phyloP scores from a whole-genome alignment of 108 stramenopile species.

The Aurantiochytrium sp. region DNA sequence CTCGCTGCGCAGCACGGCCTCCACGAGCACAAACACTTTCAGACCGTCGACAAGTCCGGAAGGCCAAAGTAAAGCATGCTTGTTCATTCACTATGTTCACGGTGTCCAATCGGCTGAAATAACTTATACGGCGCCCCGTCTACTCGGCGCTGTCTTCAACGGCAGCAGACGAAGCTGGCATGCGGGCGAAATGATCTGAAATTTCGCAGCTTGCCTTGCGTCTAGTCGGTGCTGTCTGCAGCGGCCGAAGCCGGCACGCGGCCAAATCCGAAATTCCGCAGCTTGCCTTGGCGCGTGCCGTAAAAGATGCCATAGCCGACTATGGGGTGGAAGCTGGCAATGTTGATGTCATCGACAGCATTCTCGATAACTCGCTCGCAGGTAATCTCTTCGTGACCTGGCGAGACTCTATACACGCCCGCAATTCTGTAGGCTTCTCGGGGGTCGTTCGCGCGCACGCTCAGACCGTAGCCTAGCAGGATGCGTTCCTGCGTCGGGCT shows the following conservation, averaged over 20 bases:
- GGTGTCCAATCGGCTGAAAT: too few relatives aligned
- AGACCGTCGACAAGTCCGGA: background rate
- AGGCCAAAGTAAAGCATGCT: background rate
- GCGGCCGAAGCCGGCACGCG: background rate
- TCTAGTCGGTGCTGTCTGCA: too few relatives aligned
- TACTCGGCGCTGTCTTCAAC: too few relatives aligned
- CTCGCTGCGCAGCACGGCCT: background rate
- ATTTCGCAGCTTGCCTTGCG: too few relatives aligned
- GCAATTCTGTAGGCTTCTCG: background rate
- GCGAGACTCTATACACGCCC: background rate
- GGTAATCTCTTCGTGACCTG: background rate
- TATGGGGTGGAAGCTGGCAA: constrained; percentile 89
- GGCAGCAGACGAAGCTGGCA: too few relatives aligned
- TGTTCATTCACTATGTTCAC: too few relatives aligned
- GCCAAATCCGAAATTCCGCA: background rate
- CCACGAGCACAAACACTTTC: constrained; percentile 1
- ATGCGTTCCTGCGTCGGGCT: constrained; percentile 82
- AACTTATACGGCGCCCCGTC: too few relatives aligned
- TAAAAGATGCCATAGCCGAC: constrained; percentile 91
- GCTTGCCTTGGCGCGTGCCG: constrained; percentile 86
- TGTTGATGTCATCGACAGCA: constrained; percentile 88
- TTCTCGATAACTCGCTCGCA: background rate
- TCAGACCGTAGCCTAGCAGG: constrained; percentile 81
- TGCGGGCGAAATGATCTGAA: too few relatives aligned
- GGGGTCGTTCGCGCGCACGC: constrained; percentile 49